Evolutionary conservation across 2,329 filamentous ascomycete species (phyloP), one percentile per base, ranked within the genome.

Genomic region (Talaromyces sp.): DNA sequence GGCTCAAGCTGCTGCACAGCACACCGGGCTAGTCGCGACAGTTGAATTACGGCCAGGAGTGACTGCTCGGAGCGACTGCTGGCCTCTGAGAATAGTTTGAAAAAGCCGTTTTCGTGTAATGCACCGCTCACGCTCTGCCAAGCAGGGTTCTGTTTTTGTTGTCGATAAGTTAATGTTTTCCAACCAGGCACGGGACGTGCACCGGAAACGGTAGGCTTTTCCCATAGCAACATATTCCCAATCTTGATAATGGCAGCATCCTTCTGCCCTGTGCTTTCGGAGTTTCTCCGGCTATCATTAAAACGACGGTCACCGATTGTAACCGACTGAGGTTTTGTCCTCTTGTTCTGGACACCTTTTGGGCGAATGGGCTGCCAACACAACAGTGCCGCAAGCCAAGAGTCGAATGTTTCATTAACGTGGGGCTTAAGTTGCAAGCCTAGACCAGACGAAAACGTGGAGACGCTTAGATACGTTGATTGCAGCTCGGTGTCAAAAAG

Each of bases 111-210:
- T 71, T 98, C 95, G 66, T 96, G 90, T 26, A 99, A 80, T 19
- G 95, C 96, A 74, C 93, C 97, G 31, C 92, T 97, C 4, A 98
- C 91, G 64, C 86, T 86, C 68, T 90, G 86, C 95, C 95, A 98
- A 11, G 88, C 84, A n/a, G 81, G 79, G 57, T 83, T 78, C 41
- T 82, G 78, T 66, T 81, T 83, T 68, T 85, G 82, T 66, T 85
- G 78, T 61, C 81, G 79, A 67, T 83, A 81, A 6, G 80, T 80
- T 27, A 80, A 82, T 13, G 83, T 79, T 27, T 82, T 76, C 19
- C 75, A 73, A 21, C 68, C 60, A 58, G 71, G 70, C 35, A 71
- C 69, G 10, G 72, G 72, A 26, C 70, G 70, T 53, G 71, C 70
- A 8, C 74, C 73, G 14, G 73, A 73, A n/a, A 73, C 72, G 35